These are phyloP conservation scores for Cercophora samala DNA, from an alignment of 495 filamentous ascomycete species.

Conservation along the genomic window DNA sequence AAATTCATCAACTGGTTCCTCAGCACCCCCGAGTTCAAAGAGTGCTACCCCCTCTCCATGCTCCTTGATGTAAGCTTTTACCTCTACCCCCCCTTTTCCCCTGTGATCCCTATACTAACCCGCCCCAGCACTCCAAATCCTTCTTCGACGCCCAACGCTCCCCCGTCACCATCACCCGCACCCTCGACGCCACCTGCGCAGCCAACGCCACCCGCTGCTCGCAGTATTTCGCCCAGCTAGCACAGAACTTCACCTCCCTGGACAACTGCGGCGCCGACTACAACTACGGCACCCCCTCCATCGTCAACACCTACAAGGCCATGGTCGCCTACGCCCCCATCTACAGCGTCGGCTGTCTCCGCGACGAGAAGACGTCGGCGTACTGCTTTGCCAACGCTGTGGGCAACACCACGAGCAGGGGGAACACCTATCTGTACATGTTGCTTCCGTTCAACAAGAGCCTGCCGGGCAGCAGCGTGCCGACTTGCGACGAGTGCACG, in stretches of 20 bases:
- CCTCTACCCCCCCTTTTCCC: neutral
- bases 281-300: constrained; percentile 59
- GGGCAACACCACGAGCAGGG: constrained; percentile 64
- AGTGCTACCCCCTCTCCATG: constrained; percentile 71
- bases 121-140: constrained; percentile 46
- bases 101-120: constrained; percentile 35
- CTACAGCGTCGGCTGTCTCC: constrained; percentile 74
- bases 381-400: constrained; percentile 84
- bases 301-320: constrained; percentile 63
- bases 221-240: constrained; percentile 56
- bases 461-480: constrained; percentile 58
- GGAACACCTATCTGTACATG: constrained; percentile 69
- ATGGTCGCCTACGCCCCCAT: constrained; percentile 68
- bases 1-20: constrained; percentile 68
- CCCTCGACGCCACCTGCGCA: constrained; percentile 68
- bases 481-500: constrained; percentile 68
- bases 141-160: constrained; percentile 75
- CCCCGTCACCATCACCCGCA: constrained; percentile 59
- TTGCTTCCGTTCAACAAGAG: constrained; percentile 74
- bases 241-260: constrained; percentile 52
- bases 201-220: constrained; percentile 59
- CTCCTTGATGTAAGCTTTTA: constrained; percentile 57
- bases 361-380: constrained; percentile 49
- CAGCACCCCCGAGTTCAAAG: constrained; percentile 56
- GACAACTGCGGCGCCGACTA: constrained; percentile 71